Percentiles rank a stretch among this genome's conserved stretches.
These are phyloP conservation scores for Hypoxylon lenormandii DNA, from an alignment of 495 filamentous ascomycete genomes.

Conservation along the genomic window DNA sequence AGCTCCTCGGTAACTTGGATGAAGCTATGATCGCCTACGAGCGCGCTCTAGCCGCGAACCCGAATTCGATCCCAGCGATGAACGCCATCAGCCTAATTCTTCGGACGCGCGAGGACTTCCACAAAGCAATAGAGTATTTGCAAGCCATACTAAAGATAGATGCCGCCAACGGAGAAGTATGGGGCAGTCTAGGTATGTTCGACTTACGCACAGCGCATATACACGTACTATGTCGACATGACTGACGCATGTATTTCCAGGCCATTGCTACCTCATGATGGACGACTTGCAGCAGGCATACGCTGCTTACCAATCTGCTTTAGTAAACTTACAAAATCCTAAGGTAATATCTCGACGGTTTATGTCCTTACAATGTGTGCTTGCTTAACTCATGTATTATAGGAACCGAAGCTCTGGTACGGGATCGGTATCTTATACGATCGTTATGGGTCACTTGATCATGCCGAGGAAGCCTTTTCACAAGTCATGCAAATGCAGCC, in stretches of 20 bases:
- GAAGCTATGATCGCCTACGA: constrained; percentile 90
- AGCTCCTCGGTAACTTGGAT: constrained; percentile 87
- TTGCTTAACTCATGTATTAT: constrained; percentile 29
- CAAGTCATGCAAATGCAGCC: constrained; percentile 99
- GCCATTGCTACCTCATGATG: constrained; percentile 99
- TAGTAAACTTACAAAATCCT: constrained; percentile 92
- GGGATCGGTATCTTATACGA: constrained; percentile 98
- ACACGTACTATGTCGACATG: background rate
- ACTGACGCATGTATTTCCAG: constrained; percentile 54
- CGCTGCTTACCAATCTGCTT: constrained; percentile 93
- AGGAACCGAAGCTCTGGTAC: constrained; percentile 99
- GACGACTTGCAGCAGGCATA: constrained; percentile 98
- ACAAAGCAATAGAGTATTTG: constrained; percentile 92
- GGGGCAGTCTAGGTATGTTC: constrained; percentile 86
- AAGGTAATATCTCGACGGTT: constrained; percentile 71
- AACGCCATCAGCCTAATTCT: constrained; percentile 92
- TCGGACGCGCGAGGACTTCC: constrained; percentile 90
- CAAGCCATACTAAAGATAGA: constrained; percentile 93
- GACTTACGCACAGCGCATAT: constrained; percentile 1
- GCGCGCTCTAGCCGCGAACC: constrained; percentile 85
- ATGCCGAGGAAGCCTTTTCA: constrained; percentile 97
- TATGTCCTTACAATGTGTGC: background rate
- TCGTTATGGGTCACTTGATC: constrained; percentile 94
- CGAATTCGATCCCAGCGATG: constrained; percentile 91
- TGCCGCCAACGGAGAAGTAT: constrained; percentile 88